Conservation (phyloP, 1,284 basidiomycete species). For the Ceratobasidium sp. region DNA sequence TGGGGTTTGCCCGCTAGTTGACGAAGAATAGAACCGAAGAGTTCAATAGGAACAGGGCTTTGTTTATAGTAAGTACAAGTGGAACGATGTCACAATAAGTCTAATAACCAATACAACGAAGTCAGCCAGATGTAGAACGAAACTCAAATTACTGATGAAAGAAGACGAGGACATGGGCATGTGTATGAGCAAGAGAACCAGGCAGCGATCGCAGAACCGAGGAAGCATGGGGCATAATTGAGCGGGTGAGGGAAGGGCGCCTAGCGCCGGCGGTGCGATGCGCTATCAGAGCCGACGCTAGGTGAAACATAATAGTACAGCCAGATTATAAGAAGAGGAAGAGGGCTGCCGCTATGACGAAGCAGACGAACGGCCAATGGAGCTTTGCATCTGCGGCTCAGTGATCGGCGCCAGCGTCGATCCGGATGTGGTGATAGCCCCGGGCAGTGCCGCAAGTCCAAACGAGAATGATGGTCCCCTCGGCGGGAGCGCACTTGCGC, state of each 20-base stretch:
- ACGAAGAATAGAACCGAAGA: too few relatives aligned
- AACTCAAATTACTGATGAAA: too few relatives aligned
- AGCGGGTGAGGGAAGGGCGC: neutral
- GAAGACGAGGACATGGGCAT: too few relatives aligned
- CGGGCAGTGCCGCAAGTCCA: neutral
- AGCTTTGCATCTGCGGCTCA: neutral
- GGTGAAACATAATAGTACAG: neutral
- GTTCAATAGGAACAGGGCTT: too few relatives aligned
- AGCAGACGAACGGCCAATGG: neutral
- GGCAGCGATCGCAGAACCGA: neutral
- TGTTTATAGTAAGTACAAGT: too few relatives aligned
- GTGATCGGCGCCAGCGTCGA: neutral
- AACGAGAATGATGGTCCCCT: slow-evolving; percentile 2
- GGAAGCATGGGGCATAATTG: neutral
- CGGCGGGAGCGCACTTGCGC: neutral
- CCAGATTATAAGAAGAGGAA: too few relatives aligned
- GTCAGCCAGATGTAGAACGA: too few relatives aligned
- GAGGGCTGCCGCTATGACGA: too few relatives aligned
- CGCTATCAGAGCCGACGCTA: slow-evolving; percentile 5
- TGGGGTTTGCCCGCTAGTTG: too few relatives aligned
- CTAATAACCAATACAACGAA: too few relatives aligned
- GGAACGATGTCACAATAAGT: too few relatives aligned
- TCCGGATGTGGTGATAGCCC: too few relatives aligned
- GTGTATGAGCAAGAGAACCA: neutral
- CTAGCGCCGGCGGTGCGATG: neutral